phyloP scores from a whole-genome alignment of 805 yeast species.

The Starmerella apis region DNA sequence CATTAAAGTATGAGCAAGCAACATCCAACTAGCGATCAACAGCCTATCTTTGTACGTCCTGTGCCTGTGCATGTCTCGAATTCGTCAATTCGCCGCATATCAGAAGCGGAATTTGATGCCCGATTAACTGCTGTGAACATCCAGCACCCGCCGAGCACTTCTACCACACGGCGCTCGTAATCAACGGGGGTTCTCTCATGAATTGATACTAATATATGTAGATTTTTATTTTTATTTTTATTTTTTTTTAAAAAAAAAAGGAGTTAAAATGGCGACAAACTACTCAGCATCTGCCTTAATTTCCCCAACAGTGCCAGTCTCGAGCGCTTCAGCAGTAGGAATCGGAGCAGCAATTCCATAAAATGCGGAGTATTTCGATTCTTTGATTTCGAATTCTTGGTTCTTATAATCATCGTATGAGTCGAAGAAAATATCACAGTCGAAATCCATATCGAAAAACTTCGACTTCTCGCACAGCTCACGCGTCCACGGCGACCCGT shows the following conservation, averaged over 20 bases:
- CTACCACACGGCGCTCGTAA: neutral
- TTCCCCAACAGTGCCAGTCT: constrained; percentile 5
- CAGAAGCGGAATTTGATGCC: neutral
- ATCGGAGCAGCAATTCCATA: constrained; percentile 15
- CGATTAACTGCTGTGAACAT: neutral
- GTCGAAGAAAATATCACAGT: constrained; percentile 50
- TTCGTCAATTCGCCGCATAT: neutral
- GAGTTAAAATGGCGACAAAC: neutral
- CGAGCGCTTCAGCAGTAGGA: constrained; percentile 12
- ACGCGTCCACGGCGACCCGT: constrained; percentile 73
- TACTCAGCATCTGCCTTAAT: neutral
- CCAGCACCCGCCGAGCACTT: neutral
- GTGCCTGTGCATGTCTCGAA: neutral
- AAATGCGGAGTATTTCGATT: constrained; percentile 19
- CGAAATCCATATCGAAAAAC: constrained; percentile 77
- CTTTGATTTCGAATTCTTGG: constrained; percentile 19
- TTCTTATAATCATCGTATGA: constrained; percentile 26
- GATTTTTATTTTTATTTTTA: no score
- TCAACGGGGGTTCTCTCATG: neutral
- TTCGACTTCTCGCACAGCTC: constrained; percentile 52
- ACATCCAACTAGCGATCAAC: neutral
- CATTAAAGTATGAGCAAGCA: no score
- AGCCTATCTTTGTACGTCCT: neutral
- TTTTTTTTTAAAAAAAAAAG: neutral
- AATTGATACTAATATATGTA: no score